A percentile compares a stretch with the other conserved stretches of the same genome.
Evolutionary conservation across 202 grass and related monocot species (phyloP).

Genomic region (Cymbopogon flexuosus): DNA sequence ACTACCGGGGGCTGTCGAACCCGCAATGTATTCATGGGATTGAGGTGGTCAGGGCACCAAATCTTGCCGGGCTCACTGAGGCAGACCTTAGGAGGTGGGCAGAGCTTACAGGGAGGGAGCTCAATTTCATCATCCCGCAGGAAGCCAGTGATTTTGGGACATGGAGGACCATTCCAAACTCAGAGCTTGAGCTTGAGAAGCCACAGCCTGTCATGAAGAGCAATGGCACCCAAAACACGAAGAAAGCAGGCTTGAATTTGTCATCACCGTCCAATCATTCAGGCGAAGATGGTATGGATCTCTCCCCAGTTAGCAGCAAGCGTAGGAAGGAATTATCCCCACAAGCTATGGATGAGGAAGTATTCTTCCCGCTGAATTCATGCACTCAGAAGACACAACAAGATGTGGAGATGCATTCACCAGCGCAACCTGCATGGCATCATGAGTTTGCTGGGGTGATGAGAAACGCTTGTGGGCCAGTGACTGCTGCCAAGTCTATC

Average conservation of each 20-base stretch:
- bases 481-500: conserved; percentile 85
- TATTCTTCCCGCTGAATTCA: conserved; percentile 58
- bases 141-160: conserved; percentile 91
- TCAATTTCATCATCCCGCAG: conserved; percentile 69
- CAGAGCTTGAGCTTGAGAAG: conserved; percentile 81
- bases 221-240: conserved; percentile 46
- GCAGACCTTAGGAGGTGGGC: conserved; percentile 80
- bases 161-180: conserved; percentile 78
- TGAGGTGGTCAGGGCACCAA: conserved; percentile 70
- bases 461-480: conserved; percentile 60
- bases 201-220: conserved; percentile 39
- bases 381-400: conserved; percentile 42
- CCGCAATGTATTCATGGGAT: conserved; percentile 98
- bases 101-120: conserved; percentile 78
- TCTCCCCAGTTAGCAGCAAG: conserved; percentile 82
- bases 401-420: conserved; percentile 65
- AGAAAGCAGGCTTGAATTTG: conserved; percentile 77
- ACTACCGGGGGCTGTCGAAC: conserved; percentile 89
- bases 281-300: conserved; percentile 69
- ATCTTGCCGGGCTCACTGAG: conserved; percentile 52
- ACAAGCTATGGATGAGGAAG: conserved; percentile 67
- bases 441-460: conserved; percentile 76
- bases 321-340: conserved; percentile 63
- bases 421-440: conserved; percentile 47
- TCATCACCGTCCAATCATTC: conserved; percentile 74